phyloP scores from a whole-genome alignment of 805 yeast species.

The Pichia californica region DNA sequence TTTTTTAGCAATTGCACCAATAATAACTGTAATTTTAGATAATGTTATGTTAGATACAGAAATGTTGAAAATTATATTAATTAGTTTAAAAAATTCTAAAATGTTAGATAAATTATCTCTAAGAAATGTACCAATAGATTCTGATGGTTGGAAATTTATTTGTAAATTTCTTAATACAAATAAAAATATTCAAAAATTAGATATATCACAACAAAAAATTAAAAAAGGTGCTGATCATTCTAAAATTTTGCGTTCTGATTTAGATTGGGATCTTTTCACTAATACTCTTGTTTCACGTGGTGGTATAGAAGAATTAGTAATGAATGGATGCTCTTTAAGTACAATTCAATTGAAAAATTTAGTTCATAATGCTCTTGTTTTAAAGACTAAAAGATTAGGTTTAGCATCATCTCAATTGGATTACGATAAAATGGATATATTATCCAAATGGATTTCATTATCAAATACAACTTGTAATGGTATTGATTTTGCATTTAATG shows the following conservation, averaged over 20 bases:
- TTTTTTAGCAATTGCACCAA: slow-evolving; percentile 49
- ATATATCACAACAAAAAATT: slow-evolving; percentile 50
- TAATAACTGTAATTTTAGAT: slow-evolving; percentile 50
- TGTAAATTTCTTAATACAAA: slow-evolving; percentile 43
- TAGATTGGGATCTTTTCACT: slow-evolving; percentile 50
- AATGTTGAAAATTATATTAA: slow-evolving; percentile 44
- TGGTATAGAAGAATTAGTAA: slow-evolving; percentile 52
- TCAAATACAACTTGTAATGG: slow-evolving; percentile 44
- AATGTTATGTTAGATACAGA: slow-evolving; percentile 49
- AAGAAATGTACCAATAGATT: slow-evolving; percentile 50
- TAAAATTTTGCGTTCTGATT: slow-evolving; percentile 34
- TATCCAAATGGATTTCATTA: slow-evolving; percentile 43
- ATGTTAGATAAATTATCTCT: slow-evolving; percentile 46
- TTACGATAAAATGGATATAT: slow-evolving; percentile 32
- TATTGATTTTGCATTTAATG: slow-evolving; percentile 50
- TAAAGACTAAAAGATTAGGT: slow-evolving; percentile 45
- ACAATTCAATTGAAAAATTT: slow-evolving; percentile 36
- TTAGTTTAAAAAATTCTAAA: slow-evolving; percentile 38
- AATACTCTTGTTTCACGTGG: slow-evolving; percentile 37
- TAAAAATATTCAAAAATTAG: slow-evolving; percentile 41
- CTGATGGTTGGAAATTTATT: slow-evolving; percentile 42
- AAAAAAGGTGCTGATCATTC: slow-evolving; percentile 36
- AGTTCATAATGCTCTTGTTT: slow-evolving; percentile 34
- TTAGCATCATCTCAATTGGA: slow-evolving; percentile 47
- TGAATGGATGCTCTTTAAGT: slow-evolving; percentile 48